A percentile compares a stretch with the other conserved stretches of the same genome.
phyloP scores from a whole-genome alignment of 2,329 filamentous ascomycete species.

The Ascochyta koolunga region DNA sequence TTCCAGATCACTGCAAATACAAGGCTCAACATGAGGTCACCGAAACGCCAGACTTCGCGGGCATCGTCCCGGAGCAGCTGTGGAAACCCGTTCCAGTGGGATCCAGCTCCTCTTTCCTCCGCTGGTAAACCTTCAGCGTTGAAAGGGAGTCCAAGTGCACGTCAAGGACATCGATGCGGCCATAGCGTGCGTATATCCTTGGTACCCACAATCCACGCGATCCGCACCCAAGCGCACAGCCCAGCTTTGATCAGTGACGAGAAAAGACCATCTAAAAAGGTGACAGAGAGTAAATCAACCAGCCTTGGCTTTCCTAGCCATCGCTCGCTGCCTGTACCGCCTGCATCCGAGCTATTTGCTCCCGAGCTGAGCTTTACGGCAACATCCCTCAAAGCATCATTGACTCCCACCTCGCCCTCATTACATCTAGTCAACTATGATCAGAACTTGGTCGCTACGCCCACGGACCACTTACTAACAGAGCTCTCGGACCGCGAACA shows the following conservation, averaged over 20 bases:
- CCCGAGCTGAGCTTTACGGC: constrained; percentile 45
- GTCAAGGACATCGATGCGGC: constrained; percentile 52
- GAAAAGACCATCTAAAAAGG: not conserved
- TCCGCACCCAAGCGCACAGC: constrained; percentile 43
- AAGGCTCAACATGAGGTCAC: constrained; percentile 39
- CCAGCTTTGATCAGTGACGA: constrained; percentile 23
- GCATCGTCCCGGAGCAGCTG: constrained; percentile 53
- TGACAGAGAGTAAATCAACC: not conserved
- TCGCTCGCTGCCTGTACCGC: constrained; percentile 33
- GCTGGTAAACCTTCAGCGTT: constrained; percentile 50
- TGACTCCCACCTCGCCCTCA: constrained; percentile 50
- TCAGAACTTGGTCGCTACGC: constrained; percentile 27
- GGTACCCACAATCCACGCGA: constrained; percentile 51
- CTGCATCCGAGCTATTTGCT: constrained; percentile 40
- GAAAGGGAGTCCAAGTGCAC: constrained; percentile 53
- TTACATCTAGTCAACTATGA: constrained; percentile 46
- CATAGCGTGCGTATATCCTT: constrained; percentile 55
- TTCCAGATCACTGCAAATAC: constrained; percentile 38
- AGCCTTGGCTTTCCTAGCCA: constrained; percentile 24
- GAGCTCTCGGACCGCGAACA: constrained; percentile 19
- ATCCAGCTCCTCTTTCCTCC: constrained; percentile 42
- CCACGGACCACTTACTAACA: constrained; percentile 17
- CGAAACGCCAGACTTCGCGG: constrained; percentile 48
- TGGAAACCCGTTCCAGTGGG: constrained; percentile 56
- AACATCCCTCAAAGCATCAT: constrained; percentile 44